phyloP scores from a whole-genome alignment of 2,329 filamentous ascomycete species.

The Arachnomyces sp. region DNA sequence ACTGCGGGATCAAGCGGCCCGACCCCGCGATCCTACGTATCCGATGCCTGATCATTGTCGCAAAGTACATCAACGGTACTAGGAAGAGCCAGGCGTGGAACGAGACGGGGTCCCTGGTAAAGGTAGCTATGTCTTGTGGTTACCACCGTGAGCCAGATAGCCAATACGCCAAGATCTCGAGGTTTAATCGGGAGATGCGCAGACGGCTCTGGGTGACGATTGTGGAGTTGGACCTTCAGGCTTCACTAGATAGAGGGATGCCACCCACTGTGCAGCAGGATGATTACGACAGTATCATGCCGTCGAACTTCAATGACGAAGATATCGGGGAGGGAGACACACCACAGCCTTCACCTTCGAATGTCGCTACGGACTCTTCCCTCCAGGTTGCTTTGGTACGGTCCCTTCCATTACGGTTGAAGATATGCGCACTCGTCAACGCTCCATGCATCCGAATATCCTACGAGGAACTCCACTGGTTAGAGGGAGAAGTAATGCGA shows the following conservation, averaged over 20 bases:
- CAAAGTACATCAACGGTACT: conserved; percentile 44
- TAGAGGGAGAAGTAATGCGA: conserved; percentile 33
- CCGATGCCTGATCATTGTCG: conserved; percentile 44
- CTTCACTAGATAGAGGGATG: conserved; percentile 49
- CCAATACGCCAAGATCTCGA: conserved; percentile 25
- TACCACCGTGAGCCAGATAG: conserved; percentile 39
- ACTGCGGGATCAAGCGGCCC: conserved; percentile 56
- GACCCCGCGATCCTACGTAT: conserved; percentile 45
- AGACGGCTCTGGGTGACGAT: conserved; percentile 52
- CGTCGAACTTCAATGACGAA: conserved; percentile 46
- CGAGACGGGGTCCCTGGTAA: conserved; percentile 43
- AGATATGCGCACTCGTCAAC: conserved; percentile 18
- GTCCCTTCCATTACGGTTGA: conserved; percentile 17
- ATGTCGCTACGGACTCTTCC: conserved; percentile 31
- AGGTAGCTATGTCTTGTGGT: conserved; percentile 47
- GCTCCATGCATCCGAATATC: conserved; percentile 12
- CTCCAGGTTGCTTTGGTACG: conserved; percentile 25
- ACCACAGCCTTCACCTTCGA: conserved; percentile 22
- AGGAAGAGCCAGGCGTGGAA: conserved; percentile 50
- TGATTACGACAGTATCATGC: conserved; percentile 43
- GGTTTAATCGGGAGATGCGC: conserved; percentile 41
- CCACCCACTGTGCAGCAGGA: conserved; percentile 37
- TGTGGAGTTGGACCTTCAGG: conserved; percentile 50
- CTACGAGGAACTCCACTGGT: conserved; percentile 31
- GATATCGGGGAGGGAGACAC: conserved; percentile 33